These are phyloP conservation scores for Benincasa hispida DNA, from an alignment of 306 rosid genomes.

Conservation along the genomic window DNA sequence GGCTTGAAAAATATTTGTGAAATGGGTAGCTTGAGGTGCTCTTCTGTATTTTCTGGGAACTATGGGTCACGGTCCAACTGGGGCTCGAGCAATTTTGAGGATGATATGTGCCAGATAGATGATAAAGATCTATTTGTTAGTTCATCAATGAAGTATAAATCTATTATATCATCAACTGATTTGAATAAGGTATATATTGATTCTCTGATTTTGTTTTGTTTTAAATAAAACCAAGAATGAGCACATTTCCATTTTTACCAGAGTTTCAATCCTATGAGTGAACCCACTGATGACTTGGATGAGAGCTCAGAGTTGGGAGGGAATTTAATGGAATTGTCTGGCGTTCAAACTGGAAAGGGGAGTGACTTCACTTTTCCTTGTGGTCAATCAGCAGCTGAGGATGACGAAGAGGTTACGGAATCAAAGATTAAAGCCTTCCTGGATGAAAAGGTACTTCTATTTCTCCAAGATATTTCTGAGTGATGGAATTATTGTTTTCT, in stretches of 20 bases:
- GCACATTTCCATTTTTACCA: constrained; percentile 21
- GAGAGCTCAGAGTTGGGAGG: constrained; percentile 34
- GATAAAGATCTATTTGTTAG: constrained; percentile 36
- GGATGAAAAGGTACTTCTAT: constrained; percentile 59
- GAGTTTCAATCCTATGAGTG: constrained; percentile 79
- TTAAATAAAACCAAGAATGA: neutral
- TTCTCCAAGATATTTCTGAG: neutral
- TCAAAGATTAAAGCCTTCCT: constrained; percentile 78
- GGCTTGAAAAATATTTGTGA: constrained; percentile 66
- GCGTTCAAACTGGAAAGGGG: constrained; percentile 30
- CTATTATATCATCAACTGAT: constrained; percentile 29
- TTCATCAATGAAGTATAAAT: constrained; percentile 40
- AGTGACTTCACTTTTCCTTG: constrained; percentile 38
- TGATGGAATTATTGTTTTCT: constrained; percentile 1
- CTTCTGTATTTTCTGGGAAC: constrained; percentile 35
- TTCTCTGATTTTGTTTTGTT: constrained; percentile 10
- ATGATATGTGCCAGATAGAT: constrained; percentile 75
- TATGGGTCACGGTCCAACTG: constrained; percentile 31
- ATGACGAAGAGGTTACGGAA: constrained; percentile 84
- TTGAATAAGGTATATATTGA: constrained; percentile 41
- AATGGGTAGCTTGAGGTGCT: constrained; percentile 51
- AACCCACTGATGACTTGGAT: constrained; percentile 56
- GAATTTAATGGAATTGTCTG: constrained; percentile 29
- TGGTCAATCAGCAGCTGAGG: constrained; percentile 52
- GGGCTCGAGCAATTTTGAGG: constrained; percentile 36